Percentiles rank a stretch among this genome's conserved stretches.
phyloP scores from a whole-genome alignment of 2,329 filamentous ascomycete genomes.

The Xylaria sp. region DNA sequence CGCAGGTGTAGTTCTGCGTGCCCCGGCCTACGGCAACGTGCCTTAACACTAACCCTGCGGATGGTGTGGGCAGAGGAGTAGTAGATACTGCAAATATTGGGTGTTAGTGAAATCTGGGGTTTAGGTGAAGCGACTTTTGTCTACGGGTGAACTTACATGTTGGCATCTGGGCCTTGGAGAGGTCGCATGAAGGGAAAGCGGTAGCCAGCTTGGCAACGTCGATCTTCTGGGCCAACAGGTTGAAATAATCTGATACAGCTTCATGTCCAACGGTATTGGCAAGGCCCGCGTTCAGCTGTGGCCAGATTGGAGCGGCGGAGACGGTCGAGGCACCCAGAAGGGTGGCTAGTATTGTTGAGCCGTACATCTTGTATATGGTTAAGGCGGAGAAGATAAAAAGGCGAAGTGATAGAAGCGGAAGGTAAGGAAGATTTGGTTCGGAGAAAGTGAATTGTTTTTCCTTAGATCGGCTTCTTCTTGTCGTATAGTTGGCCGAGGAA shows the following conservation, averaged over 20 bases:
- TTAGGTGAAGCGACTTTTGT: background rate
- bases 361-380: slow-evolving; percentile 59
- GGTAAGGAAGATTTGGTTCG: slow-evolving; percentile 25
- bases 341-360: slow-evolving; percentile 59
- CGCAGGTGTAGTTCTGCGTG: slow-evolving; percentile 94
- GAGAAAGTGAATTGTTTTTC: slow-evolving; percentile 26
- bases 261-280: slow-evolving; percentile 56
- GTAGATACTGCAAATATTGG: slow-evolving; percentile 55
- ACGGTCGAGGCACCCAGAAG: slow-evolving; percentile 59
- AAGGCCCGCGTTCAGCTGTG: slow-evolving; percentile 56
- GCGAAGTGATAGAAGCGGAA: slow-evolving; percentile 20
- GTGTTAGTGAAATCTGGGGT: slow-evolving; percentile 42
- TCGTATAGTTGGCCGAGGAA: slow-evolving; percentile 30
- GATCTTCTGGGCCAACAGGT: slow-evolving; percentile 66
- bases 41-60: slow-evolving; percentile 70
- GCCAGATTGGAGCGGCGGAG: slow-evolving; percentile 59
- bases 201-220: slow-evolving; percentile 58
- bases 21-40: slow-evolving; percentile 90
- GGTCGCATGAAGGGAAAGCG: slow-evolving; percentile 62
- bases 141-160: slow-evolving; percentile 54
- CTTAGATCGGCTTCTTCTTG: slow-evolving; percentile 16
- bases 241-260: slow-evolving; percentile 70
- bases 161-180: slow-evolving; percentile 64
- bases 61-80: slow-evolving; percentile 69
- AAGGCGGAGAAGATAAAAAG: slow-evolving; percentile 1